Evolutionary conservation across 129 eudicot species (phyloP), one percentile per base, ranked within the genome.

Genomic region (Lonicera japonica): DNA sequence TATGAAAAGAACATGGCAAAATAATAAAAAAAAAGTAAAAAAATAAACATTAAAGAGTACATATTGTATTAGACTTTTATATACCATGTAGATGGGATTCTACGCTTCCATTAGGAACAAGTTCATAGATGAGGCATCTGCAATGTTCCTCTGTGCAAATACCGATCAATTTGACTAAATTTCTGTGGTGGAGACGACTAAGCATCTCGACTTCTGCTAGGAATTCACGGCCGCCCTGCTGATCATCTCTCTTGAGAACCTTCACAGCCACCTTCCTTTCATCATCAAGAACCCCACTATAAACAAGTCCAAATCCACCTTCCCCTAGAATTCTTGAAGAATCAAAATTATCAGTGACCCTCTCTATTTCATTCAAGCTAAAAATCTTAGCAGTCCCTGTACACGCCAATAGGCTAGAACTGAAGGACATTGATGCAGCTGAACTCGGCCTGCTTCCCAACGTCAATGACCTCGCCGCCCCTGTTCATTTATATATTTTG

Each of bases 131-230:
- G 1, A 94, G 92, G 47, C 95, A 88, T 15, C 95, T 74, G 46
- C 76, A 76, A 48, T 76, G 83, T 17, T 79, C 89, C 36, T 88
- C 89, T 0, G 96, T 76, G 75, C 89, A 94, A 25, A 88, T 94
- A 16, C 99, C 99, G 22, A 94, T 73, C 77, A 94, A 60, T 64
- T 85, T 94, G 19, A 94, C 99, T 68, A 94, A 86, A 73, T 94
- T 94, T 73, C 91, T 70, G 54, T 94, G 99, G 75, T 94, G 99
- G 58, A 94, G 73, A 6, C 96, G 83, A 53, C 96, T 79, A 48
- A 94, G 77, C 99, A 94, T 94, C 82, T 94, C 99, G 14, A 94
- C 96, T 79, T 94, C 99, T 6, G 99, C 96, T 65, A 94, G 75
- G 67, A 94, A 94, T 70, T 94, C 99, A 52, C 95, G 95, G 59